Percentiles rank a stretch among this genome's conserved stretches.
Evolutionary conservation across 139 green algal genomes (phyloP).

Genomic region (Cymbomonas tetramitiformis): DNA sequence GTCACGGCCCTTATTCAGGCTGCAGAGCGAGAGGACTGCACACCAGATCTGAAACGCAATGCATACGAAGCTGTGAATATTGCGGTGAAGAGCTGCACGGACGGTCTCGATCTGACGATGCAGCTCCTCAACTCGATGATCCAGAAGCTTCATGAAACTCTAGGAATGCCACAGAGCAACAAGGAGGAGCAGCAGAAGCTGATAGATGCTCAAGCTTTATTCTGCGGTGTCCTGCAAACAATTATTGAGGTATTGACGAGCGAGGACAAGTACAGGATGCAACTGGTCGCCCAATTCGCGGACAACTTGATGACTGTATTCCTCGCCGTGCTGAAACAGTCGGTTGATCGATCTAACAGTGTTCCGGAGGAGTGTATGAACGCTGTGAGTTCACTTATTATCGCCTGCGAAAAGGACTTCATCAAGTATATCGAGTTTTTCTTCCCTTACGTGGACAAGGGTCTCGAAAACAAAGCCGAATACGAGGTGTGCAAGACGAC

Average conservation of each 20-base stretch:
- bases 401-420: constrained; percentile 59
- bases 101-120: constrained; percentile 59
- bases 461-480: constrained; percentile 71
- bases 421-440: constrained; percentile 81
- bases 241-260: constrained; percentile 71
- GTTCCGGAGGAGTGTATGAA: constrained; percentile 93
- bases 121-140: constrained; percentile 63
- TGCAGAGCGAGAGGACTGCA: constrained; percentile 28
- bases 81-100: constrained; percentile 47
- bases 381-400: constrained; percentile 70
- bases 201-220: constrained; percentile 44
- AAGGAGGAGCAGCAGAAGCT: constrained; percentile 28
- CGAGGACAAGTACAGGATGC: constrained; percentile 44
- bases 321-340: constrained; percentile 27
- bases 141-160: constrained; percentile 47
- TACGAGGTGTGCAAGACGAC: constrained; percentile 40
- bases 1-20: constrained; percentile 57
- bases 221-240: constrained; percentile 82
- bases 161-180: constrained; percentile 32
- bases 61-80: constrained; percentile 94
- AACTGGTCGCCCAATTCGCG: constrained; percentile 45
- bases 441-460: constrained; percentile 61
- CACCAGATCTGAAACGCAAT: constrained; percentile 45
- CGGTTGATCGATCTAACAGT: constrained; percentile 20
- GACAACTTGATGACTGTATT: constrained; percentile 66